Evolutionary conservation across 768 basidiomycete genomes (phyloP), one percentile per base, ranked within the genome.

Genomic region (Pluteus cervinus): DNA sequence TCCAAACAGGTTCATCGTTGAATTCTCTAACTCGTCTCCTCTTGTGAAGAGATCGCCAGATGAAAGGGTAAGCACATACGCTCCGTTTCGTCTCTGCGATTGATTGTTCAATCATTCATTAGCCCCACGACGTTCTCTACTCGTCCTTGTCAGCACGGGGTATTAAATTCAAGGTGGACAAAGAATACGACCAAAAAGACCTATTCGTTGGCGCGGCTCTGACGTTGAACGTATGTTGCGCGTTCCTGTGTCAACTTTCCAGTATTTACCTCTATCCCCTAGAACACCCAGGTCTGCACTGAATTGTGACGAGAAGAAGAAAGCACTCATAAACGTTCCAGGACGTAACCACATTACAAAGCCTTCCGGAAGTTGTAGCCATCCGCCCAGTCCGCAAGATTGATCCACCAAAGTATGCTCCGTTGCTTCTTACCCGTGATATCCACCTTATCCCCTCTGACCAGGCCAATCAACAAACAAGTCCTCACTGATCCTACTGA

Each of bases 191-290:
- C 37, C 47, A 65, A 0, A 57, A 61, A 3, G 73, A 68, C 1
- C 42, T 84, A 9, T 81, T 84, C 49, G 57, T 76, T 20, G 81
- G 81, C 4, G 79, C 73, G 20, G 64, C 73, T 25, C 46, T 82
- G 34, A 68, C 67, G 14, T 47, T 82, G 24, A 50, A 56, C 24
- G 72, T 70, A 38, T 44, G 63, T 61, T 15, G 32, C 31, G 41
- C 36, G 17, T 29, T 28, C 30, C 24, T 14, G 15, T 20, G 10
- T 24, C 8, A 11, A 3, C 12, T 35, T 11, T 2, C 10, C 33
- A 17, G 21, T 24, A 15, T 14, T 18, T 24, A 30, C 14, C 7
- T 37, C 25, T 29, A 6, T 34, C 24, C 39, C 24, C 10, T 21
- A 56, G 45, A 52, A 60, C 46, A 39, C 56, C 7, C 54, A 56